Conservation (phyloP, 768 basidiomycete genomes). For the Podaxis sp. region DNA sequence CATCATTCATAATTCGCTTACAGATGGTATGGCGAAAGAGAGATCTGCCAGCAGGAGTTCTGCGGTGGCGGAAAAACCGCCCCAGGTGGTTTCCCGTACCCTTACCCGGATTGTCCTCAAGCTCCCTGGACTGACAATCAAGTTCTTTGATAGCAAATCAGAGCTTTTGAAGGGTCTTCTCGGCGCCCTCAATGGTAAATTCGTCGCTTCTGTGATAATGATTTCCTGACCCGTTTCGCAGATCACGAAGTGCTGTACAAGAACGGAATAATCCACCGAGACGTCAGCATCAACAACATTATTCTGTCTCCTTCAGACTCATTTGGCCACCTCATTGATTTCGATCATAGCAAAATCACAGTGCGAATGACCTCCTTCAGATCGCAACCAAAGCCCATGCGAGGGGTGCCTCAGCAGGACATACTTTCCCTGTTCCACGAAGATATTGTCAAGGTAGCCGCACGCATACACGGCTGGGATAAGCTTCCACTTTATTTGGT, state of each 20-base stretch:
- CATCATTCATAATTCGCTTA: not conserved
- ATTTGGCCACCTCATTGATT: conserved; percentile 3
- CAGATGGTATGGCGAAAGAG: not conserved
- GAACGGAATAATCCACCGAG: not conserved
- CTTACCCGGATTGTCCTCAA: not conserved
- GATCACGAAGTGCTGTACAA: not conserved
- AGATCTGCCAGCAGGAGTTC: too few species aligned
- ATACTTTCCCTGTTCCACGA: too few species aligned
- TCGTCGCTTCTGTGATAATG: too few species aligned
- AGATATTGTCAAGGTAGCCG: too few species aligned
- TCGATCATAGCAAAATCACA: conserved; percentile 9
- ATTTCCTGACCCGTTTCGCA: too few species aligned
- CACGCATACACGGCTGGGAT: too few species aligned
- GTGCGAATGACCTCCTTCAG: not conserved
- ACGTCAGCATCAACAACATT: not conserved
- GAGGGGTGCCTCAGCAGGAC: too few species aligned
- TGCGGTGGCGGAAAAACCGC: not conserved
- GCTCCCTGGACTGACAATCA: not conserved
- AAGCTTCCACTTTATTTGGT: too few species aligned
- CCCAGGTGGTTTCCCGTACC: not conserved
- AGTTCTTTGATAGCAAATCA: too few species aligned
- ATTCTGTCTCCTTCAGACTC: not conserved
- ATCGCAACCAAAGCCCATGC: too few species aligned
- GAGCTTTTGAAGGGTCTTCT: too few species aligned
- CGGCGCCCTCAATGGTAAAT: too few species aligned